Base-by-base conservation (phyloP, 202 grass and related monocot genomes). In the Cymbopogon flexuosus region DNA sequence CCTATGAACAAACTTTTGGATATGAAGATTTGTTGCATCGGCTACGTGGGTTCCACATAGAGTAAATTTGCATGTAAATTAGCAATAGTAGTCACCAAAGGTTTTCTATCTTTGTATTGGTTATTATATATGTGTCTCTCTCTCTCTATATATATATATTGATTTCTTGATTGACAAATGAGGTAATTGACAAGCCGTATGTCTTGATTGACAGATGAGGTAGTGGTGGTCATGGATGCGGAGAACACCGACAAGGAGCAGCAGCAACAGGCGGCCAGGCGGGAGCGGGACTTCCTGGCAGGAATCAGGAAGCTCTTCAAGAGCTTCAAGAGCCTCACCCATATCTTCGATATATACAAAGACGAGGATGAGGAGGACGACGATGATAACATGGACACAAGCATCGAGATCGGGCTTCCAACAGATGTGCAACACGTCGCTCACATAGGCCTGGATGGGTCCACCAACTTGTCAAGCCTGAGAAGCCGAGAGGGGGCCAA, bases 341-440 rank as follows among this genome's bases (percentile, higher is more conserved):
- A 89, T 70, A 67, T 94, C 62, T 92, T 94, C 3, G 87, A 89
- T 56, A 58, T 83, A 58, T 88, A 90, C 80, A 84, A 83, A 66
- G 87, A 90, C 8, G 54, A 51, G 0, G 86, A 30, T 0, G 87
- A 60, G 0, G 90, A 84, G 0, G 84, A 85, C 0, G 88, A 83
- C 0, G 83, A 80, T 0, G 79, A 79, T 0, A 82, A 74, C 37
- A 9, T 40, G 37, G 37, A 40, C 52, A 34, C 15, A 3, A 74
- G 83, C 65, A 94, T 97, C 40, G 80, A 89, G 81, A 97, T 97
- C 1, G 94, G 91, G 37, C 72, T 94, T 45, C 94, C 94, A 5
- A 94, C 89, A 0, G 71, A 97, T 6, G 91, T 94, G 85, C 80
- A 90, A 66, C 94, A 97, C 8, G 85, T 97, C 4, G 86, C 83